Evolutionary conservation across 257 asterid genomes (phyloP), one percentile per base, ranked within the genome.

Genomic region (Penstemon davidsonii): DNA sequence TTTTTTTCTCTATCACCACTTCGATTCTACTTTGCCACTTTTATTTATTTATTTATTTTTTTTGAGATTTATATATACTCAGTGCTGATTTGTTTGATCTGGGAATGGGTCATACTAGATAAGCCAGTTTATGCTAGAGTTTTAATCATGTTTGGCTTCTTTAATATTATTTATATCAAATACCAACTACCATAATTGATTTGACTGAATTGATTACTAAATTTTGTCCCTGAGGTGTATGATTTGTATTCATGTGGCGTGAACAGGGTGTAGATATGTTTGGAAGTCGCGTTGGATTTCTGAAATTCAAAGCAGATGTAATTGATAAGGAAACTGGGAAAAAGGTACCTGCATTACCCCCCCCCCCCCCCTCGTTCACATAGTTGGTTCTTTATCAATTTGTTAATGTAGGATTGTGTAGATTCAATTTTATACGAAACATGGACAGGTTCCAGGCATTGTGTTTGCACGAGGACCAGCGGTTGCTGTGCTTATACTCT

Each of bases 391-490:
- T 41, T 13, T 44, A 6, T 55, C 39, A 8, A 36, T 47, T 69
- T 47, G 57, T 50, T 25, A 53, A 4, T 42, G 2, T 55, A 43
- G 49, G 51, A 69, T 62, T 52, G 25, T 37, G 71, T 66, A 25
- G 40, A 19, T 65, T 74, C 19, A 79, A 62, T 39, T 75, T 38
- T 66, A n/a, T 56, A 60, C 41, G 41, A 70, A 73, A 66, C 62
- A 63, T 51, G 63, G 55, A 49, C 78, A 92, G 98, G 93, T 86
- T 82, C 98, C 98, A 25, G 98, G 96, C 64, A 89, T 92, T 72
- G 95, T 87, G 62, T 92, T 92, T 74, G 91, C 96, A 8, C 86
- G 98, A 76, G 96, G 98, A 61, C 92, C 98, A 38, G 96, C 97
- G 74, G 97, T 92, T 78, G 95, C 97, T 0, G 96, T 92, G 80